Evolutionary conservation across 768 basidiomycete genomes (phyloP).

Genomic region (Aureoboletus auriporus): DNA sequence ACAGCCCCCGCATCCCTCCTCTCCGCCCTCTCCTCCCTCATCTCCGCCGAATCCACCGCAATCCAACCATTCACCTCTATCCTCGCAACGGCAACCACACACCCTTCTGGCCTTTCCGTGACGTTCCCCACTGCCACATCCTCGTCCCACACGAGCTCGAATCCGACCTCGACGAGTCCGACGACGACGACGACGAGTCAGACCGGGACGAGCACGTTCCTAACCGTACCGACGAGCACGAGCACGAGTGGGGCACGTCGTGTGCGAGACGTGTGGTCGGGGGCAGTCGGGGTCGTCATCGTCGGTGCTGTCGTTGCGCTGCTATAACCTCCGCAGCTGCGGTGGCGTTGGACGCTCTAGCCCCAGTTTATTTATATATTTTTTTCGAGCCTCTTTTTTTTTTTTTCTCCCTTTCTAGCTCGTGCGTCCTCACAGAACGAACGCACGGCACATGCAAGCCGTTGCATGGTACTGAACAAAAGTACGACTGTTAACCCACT

Average conservation of each 20-base stretch:
- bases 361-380: too few relatives aligned
- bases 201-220: neutral
- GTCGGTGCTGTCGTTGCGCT: conserved; percentile 5
- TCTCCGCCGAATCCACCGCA: conserved; percentile 24
- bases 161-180: neutral
- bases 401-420: too few relatives aligned
- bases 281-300: neutral
- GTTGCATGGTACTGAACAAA: too few relatives aligned
- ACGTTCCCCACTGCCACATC: neutral
- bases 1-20: conserved; percentile 15
- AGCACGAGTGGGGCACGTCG: conserved; percentile 6
- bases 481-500: too few relatives aligned
- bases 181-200: neutral
- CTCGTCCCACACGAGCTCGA: neutral
- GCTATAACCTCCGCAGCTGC: neutral
- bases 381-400: too few relatives aligned
- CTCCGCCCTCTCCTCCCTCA: conserved; percentile 22
- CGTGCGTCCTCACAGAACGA: too few relatives aligned
- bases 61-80: conserved; percentile 5
- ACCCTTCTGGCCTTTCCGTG: neutral
- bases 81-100: neutral
- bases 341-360: too few relatives aligned
- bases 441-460: too few relatives aligned
- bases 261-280: neutral
- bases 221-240: neutral